Evolutionary conservation across 73 alveolate species (phyloP), one percentile per base, ranked within the genome.

Genomic region (Blepharisma stoltei): DNA sequence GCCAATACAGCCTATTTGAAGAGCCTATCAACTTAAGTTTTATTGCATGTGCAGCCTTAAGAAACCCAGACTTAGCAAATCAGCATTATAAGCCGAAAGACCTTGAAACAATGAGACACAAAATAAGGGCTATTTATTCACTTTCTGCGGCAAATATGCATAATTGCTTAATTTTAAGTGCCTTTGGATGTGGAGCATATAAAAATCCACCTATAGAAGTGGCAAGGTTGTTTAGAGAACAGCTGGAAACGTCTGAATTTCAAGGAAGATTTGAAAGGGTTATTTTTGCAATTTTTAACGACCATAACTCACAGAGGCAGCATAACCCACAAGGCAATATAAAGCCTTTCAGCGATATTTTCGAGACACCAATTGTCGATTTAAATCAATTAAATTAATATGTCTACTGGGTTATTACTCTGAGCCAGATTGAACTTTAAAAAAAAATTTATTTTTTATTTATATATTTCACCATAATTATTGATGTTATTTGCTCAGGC

Each of bases 121-220:
- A 60, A 60, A 60, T 60, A 1, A 14, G 45, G 45, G 45, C 23
- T 1, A 60, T 60, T 60, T 25, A 14, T 20, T 20, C 73, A 2
- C 46, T 60, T 4, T n/a, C 73, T 20, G 37, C 45, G 2, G 46
- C 14, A 1, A 0, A 9, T 2, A 25, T 8, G 18, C 73, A 60
- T 5, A 25, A 60, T 25, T 60, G 48, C 48, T 18, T 60, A 11
- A 38, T 60, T 8, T 25, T 60, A 14, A 60, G 73, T 60, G 73
- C 73, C 5, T 60, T 60, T 14, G 73, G 73, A 4, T 60, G 73
- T 60, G 73, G 73, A 60, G 73, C 73, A 25, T 60, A 60, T 60
- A 14, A 25, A 38, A 60, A 60, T 25, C 73, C 73, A n/a, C 37
- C 73, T 5, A 38, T 0, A 25, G 14, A 9, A 60, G 73, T 60